Conservation (phyloP, 345 rosid species). For the Citrus cavaleriei region DNA sequence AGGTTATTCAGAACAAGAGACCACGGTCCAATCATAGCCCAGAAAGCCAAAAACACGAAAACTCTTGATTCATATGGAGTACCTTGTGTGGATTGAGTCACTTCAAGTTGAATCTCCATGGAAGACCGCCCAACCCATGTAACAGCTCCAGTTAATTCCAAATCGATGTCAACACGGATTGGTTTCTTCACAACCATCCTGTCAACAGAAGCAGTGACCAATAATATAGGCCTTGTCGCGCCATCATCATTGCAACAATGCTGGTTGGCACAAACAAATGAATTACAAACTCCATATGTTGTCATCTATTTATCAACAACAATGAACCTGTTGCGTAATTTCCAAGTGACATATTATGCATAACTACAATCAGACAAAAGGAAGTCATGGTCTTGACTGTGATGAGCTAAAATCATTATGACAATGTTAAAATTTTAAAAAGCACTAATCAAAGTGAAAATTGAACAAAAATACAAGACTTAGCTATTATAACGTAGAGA, state of each 20-base stretch:
- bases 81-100: slow-evolving; percentile 59
- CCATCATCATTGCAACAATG: slow-evolving; percentile 64
- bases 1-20: neutral
- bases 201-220: slow-evolving; percentile 95
- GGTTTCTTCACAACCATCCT: slow-evolving; percentile 68
- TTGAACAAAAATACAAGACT: neutral
- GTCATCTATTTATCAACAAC: neutral
- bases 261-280: slow-evolving; percentile 30
- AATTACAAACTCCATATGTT: neutral
- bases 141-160: slow-evolving; percentile 67
- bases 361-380: too few species aligned
- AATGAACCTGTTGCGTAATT: too few species aligned
- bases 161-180: slow-evolving; percentile 50
- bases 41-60: neutral
- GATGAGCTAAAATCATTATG: too few species aligned
- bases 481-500: neutral
- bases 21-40: neutral
- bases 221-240: slow-evolving; percentile 49
- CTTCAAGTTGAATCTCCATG: slow-evolving; percentile 85
- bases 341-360: too few species aligned
- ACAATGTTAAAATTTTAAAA: neutral
- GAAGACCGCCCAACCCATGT: slow-evolving; percentile 91
- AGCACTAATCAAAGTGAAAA: neutral
- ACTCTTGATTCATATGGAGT: neutral
- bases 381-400: too few species aligned